Evolutionary conservation across 2,329 filamentous ascomycete species (phyloP).

Genomic region (Claviceps quebecensis): DNA sequence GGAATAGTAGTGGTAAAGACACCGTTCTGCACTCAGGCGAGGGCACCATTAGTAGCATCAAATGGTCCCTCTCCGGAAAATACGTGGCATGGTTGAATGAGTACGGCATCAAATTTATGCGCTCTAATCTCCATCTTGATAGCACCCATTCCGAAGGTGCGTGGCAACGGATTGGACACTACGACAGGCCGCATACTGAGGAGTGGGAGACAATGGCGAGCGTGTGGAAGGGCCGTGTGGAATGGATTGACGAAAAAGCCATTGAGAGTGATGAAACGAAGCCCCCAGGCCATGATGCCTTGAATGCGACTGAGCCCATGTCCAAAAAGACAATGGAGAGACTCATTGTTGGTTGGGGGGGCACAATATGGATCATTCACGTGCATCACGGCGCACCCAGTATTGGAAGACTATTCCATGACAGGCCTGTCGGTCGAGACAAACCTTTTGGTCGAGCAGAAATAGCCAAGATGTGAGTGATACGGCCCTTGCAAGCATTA

Average conservation of each 20-base stretch:
- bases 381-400: slow-evolving; percentile 64
- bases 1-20: slow-evolving; percentile 67
- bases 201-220: slow-evolving; percentile 94
- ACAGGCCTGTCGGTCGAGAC: slow-evolving; percentile 58
- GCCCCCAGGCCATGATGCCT: neutral
- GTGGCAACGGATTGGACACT: slow-evolving; percentile 89
- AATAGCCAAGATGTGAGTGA: slow-evolving; percentile 76
- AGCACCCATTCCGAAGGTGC: slow-evolving; percentile 63
- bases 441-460: slow-evolving; percentile 67
- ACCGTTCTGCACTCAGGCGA: slow-evolving; percentile 82
- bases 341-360: slow-evolving; percentile 86
- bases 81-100: slow-evolving; percentile 95
- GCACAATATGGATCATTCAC: slow-evolving; percentile 90
- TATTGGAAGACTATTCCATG: slow-evolving; percentile 50
- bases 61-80: slow-evolving; percentile 86
- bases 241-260: slow-evolving; percentile 81
- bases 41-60: slow-evolving; percentile 78
- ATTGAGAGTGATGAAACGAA: slow-evolving; percentile 56
- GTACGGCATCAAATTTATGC: slow-evolving; percentile 95
- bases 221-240: slow-evolving; percentile 81
- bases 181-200: slow-evolving; percentile 72
- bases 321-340: slow-evolving; percentile 44
- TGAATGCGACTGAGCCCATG: neutral
- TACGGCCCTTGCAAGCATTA: neutral
- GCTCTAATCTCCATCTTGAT: slow-evolving; percentile 71